Conservation (phyloP, 2,329 filamentous ascomycete genomes). For the Chaetomium globosum region DNA sequence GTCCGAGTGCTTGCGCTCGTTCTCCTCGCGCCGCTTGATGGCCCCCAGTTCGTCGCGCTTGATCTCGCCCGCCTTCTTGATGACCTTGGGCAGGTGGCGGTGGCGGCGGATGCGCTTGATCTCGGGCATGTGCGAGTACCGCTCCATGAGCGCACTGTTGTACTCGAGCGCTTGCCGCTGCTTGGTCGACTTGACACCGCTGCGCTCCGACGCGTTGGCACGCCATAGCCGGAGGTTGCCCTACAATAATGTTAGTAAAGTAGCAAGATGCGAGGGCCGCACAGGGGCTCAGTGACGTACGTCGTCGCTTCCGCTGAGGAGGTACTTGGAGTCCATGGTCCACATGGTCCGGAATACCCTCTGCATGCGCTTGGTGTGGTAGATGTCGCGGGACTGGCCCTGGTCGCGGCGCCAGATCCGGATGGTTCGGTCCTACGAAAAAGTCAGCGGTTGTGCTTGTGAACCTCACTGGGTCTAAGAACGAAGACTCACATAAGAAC, state of each 20-base stretch:
- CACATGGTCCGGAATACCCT: conserved; percentile 69
- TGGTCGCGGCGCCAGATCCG: conserved; percentile 79
- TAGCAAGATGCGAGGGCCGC: no score
- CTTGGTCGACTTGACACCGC: conserved; percentile 80
- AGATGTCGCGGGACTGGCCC: conserved; percentile 88
- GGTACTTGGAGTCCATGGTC: conserved; percentile 86
- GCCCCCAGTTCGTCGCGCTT: conserved; percentile 85
- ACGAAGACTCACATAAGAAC: conserved; percentile 66
- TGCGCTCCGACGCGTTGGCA: conserved; percentile 77
- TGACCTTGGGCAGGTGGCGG: conserved; percentile 84
- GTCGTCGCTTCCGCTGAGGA: conserved; percentile 90
- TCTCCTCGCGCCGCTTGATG: conserved; percentile 90
- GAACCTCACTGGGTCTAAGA: background rate
- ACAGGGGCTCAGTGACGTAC: conserved; percentile 64
- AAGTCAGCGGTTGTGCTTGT: background rate
- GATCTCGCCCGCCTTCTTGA: conserved; percentile 96
- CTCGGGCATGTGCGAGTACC: conserved; percentile 95
- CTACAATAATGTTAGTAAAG: conserved; percentile 14
- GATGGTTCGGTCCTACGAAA: conserved; percentile 74
- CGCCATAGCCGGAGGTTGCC: conserved; percentile 72
- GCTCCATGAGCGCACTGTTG: conserved; percentile 77
- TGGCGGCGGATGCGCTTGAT: conserved; percentile 88
- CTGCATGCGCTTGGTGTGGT: conserved; percentile 98
- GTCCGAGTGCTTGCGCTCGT: conserved; percentile 86
- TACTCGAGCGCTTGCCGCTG: conserved; percentile 91